phyloP scores from a whole-genome alignment of 2,329 filamentous ascomycete species.

The Penicillium sp. region DNA sequence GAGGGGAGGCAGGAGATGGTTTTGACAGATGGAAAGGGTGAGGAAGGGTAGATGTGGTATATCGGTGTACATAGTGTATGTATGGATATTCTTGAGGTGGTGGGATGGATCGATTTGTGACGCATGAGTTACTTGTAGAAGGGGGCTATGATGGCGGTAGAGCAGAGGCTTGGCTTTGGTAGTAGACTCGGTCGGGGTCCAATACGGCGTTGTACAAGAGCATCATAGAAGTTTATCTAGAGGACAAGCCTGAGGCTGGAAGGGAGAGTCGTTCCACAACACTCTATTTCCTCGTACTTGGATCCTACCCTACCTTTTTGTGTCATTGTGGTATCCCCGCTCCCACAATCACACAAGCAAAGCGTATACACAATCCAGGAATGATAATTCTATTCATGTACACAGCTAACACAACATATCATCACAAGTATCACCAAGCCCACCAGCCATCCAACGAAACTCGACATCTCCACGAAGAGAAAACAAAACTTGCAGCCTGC shows the following conservation, averaged over 20 bases:
- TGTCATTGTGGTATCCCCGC: not conserved
- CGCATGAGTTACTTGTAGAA: not conserved
- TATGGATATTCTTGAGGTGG: not conserved
- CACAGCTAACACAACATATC: not conserved
- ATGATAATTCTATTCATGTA: slow-evolving; percentile 1
- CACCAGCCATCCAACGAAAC: not conserved
- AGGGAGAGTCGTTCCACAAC: not conserved
- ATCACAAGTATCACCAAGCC: not conserved
- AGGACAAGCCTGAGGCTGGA: not conserved
- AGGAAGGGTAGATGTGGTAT: no score
- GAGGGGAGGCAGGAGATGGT: slow-evolving; percentile 37
- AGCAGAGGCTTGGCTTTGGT: no score
- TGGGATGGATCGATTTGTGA: not conserved
- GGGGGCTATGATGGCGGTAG: not conserved
- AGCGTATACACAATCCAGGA: not conserved
- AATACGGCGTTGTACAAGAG: no score
- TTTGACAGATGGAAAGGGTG: not conserved
- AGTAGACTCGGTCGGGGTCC: no score
- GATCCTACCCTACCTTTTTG: not conserved
- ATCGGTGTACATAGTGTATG: not conserved
- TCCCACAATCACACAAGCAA: not conserved
- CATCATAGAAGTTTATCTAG: not conserved
- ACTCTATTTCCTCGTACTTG: not conserved
- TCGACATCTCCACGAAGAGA: not conserved
- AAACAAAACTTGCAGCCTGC: not conserved